Evolutionary conservation across 306 rosid genomes (phyloP), one percentile per base, ranked within the genome.

Genomic region (Lathyrus aphaca): DNA sequence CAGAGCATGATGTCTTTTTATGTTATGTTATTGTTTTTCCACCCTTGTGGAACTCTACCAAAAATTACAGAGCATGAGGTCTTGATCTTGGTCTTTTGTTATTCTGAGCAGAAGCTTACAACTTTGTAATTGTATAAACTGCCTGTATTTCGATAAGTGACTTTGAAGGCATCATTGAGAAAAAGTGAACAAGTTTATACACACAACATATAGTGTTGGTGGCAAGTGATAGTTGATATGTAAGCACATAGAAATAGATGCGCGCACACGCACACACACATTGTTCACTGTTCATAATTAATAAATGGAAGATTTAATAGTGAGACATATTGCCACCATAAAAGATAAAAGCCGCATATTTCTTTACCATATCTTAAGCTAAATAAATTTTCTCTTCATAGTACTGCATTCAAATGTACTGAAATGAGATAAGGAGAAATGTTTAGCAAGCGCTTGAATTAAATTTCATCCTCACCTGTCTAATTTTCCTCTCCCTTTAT

Each of bases 101-200:
- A 71, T 72, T 56, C 27, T 12, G 60, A 42, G 66, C 66, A n/a
- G 68, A 61, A 79, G 69, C 5, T 43, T 48, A 4, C 10, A 63
- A 51, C 50, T 38, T 2, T 60, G 4, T 43, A 66, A 17, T 60
- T 21, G 38, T 11, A 29, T 48, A 29, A 49, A 39, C 54, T 61
- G 44, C 70, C 29, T 48, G 21, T 9, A 51, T 40, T 37, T 78
- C 5, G 12, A 40, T 40, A 6, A 39, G 44, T 66, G 35, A 29
- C 23, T 11, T 6, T 12, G 10, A 32, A 60, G 13, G 8, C 21
- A 11, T 44, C 15, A 11, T 53, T 18, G 13, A 18, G 42, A 45
- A 63, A 38, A 45, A 23, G 61, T 3, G 23, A 45, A 39, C 56
- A 37, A 8, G 2, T 27, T 56, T 56, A 13, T 27, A 55, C 62